Base-by-base conservation (phyloP, 768 basidiomycete species). In the Polyporus arcularius region DNA sequence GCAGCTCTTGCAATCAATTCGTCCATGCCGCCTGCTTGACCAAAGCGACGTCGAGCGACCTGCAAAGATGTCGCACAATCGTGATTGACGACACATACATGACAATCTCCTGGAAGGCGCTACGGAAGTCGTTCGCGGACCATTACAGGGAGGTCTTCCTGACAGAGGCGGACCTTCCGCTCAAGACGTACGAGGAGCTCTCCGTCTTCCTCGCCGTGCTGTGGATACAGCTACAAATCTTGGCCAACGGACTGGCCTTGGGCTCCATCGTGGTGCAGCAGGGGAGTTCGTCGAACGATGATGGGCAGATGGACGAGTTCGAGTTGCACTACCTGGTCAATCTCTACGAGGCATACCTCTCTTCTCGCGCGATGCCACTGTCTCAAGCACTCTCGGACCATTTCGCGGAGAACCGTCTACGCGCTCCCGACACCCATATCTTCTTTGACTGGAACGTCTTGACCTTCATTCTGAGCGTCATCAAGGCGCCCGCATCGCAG, bases 371-470 rank as follows among this genome's bases (percentile, higher is more conserved):
- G 12, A 73, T 81, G 10, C 65, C 72, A 10, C 71, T 77, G 43
- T 89, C 86, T 7, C 72, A 73, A 32, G 71, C 76, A 16, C 74
- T 84, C 40, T 75, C 75, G 39, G 85, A 87, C 59, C 88, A 83
- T 68, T 73, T 83, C 43, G 75, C 79, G 35, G 83, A 84, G 61
- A 86, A 82, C 59, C 64, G 69, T 32, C 66, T 80, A 11, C 59
- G 68, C n/a, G 71, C 75, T 6, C 69, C 74, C 6, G 74, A 78
- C 28, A 76, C 81, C 51, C 77, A 78, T 15, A 74, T 89, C 38
- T 77, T 89, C 71, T 92, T 88, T 73, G 83, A 88, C 60, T 88
- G 86, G 84, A 78, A 85, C 2, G 82, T 80, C 58, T 75, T 93
- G 40, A 75, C 82, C 42, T 91, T 87, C 68, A 75, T 89, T 14